Evolutionary conservation across 768 basidiomycete genomes (phyloP).

Genomic region (Zangia roseola): DNA sequence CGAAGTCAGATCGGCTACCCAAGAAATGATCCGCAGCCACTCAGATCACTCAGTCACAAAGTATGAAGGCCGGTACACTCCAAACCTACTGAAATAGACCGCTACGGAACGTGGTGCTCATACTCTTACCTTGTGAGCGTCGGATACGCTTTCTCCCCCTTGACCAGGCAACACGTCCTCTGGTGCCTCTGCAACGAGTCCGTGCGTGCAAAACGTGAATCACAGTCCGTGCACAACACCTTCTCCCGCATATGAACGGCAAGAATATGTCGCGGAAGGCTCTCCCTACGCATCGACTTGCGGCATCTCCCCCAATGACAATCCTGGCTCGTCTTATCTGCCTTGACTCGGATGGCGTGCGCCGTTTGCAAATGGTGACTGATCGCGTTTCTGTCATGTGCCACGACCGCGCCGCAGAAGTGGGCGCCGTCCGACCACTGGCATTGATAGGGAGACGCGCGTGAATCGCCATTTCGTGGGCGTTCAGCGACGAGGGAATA

Average conservation of each 20-base stretch:
- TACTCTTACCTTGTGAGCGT: background rate
- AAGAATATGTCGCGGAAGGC: constrained; percentile 25
- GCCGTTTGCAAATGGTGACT: constrained; percentile 5
- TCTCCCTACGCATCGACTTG: constrained; percentile 25
- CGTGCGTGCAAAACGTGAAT: constrained; percentile 19
- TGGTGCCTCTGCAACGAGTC: constrained; percentile 28
- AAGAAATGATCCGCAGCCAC: background rate
- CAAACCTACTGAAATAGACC: no score
- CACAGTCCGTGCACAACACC: constrained; percentile 17
- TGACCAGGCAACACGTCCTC: constrained; percentile 6
- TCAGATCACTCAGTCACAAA: no score
- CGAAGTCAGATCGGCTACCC: no score
- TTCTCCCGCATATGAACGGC: constrained; percentile 23
- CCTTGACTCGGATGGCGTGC: constrained; percentile 10
- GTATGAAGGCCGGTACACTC: background rate
- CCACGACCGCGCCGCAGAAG: constrained; percentile 1
- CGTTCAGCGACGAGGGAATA: background rate
- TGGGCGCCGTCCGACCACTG: constrained; percentile 6
- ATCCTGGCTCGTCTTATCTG: constrained; percentile 2
- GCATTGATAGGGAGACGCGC: background rate
- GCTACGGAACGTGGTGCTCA: background rate
- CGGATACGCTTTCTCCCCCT: background rate
- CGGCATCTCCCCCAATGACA: constrained; percentile 21
- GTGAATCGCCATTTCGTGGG: background rate
- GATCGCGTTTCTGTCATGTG: constrained; percentile 10